Evolutionary conservation across 805 yeast genomes (phyloP), one percentile per base, ranked within the genome.

Genomic region (Wickerhamiella occidentalis): DNA sequence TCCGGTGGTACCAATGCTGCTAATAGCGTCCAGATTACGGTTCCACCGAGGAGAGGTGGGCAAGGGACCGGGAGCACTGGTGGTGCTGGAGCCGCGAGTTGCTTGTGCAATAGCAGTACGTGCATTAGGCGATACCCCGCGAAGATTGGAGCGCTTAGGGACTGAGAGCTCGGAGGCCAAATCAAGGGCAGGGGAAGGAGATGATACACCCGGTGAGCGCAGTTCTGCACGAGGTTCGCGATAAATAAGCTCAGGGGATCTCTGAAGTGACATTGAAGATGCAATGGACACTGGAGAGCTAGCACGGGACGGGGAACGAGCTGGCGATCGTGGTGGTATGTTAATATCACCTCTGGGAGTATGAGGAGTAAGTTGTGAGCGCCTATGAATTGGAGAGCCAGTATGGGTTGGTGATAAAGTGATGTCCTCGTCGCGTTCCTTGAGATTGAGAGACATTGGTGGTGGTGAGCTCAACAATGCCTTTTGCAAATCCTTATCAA

Each of bases 41-140:
- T 26, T 42, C 48, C 48, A 45, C 4, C 48, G 19, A 6, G 41
- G 46, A 6, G 35, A 29, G 13, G 45, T 41, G 11, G 46, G 50
- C 26, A 47, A 9, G 6, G 50, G 48, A 7, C 48, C 48, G 3
- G 48, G 48, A 5, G 48, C 48, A 13, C 36, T 30, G 3, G 48
- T 45, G 3, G 43, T 40, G 13, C 8, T n/a, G 4, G 47, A 35
- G 18, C 29, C 41, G 19, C 41, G 41, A 21, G 38, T 18, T 3
- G 46, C 30, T 8, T 30, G 37, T 17, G 47, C 47, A 18, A 45
- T n/a, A 11, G 40, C 40, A 23, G 29, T 40, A 15, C 44, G 44
- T 2, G 44, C 30, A 17, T 18, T 25, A 2, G 47, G 47, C n/a
- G 40, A 33, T 28, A 25, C 23, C 4, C 40, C 47, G 6, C 48